A percentile compares a stretch with the other conserved stretches of the same genome.
phyloP scores from a whole-genome alignment of 306 rosid genomes.

The Prinsepia uniflora region DNA sequence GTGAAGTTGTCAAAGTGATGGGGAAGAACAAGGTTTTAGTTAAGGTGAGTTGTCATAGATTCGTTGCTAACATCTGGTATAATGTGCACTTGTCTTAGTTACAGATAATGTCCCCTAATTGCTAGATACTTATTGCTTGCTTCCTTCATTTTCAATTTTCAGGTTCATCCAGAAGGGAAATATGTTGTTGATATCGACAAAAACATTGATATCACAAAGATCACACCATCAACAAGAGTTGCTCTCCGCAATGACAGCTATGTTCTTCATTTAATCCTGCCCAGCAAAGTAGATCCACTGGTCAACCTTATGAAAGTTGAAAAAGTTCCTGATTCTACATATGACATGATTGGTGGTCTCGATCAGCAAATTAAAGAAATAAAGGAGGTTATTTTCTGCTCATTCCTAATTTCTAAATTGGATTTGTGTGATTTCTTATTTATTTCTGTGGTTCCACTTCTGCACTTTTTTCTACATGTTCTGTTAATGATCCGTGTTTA shows the following conservation, averaged over 20 bases:
- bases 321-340: conserved; percentile 98
- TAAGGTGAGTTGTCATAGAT: conserved; percentile 47
- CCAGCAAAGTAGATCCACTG: conserved; percentile 98
- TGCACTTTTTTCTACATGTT: conserved; percentile 8
- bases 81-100: neutral
- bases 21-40: conserved; percentile 97
- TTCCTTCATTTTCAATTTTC: neutral
- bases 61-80: neutral
- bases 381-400: conserved; percentile 59
- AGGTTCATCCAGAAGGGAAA: conserved; percentile 99
- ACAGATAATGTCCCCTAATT: neutral
- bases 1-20: conserved; percentile 98
- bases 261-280: conserved; percentile 89
- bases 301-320: conserved; percentile 99
- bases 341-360: conserved; percentile 99
- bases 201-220: conserved; percentile 88
- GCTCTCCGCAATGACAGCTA: conserved; percentile 99
- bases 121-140: neutral
- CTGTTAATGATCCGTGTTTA: conserved; percentile 1
- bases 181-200: conserved; percentile 97
- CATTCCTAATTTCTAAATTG: conserved; percentile 17
- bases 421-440: neutral
- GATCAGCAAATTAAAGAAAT: conserved; percentile 99
- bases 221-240: conserved; percentile 94
- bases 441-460: conserved; percentile 3